phyloP scores from a whole-genome alignment of 1,284 basidiomycete species.

The Athelia sp. region DNA sequence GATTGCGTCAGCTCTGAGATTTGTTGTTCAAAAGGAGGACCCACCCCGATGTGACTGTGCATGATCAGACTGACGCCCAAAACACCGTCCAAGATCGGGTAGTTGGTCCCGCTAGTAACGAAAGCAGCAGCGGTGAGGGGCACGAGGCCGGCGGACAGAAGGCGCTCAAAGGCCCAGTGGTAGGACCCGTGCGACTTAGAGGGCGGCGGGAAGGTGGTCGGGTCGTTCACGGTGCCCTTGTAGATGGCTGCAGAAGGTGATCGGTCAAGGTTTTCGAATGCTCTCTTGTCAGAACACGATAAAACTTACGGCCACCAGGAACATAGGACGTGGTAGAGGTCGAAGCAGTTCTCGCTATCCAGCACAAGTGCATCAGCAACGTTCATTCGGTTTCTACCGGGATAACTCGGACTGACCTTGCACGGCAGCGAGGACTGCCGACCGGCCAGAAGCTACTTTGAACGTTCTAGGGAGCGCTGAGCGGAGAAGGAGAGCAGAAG shows the following conservation, averaged over 20 bases:
- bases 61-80: conserved; percentile 85
- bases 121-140: conserved; percentile 85
- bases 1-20: background rate
- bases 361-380: background rate
- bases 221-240: conserved; percentile 95
- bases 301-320: conserved; percentile 64
- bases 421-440: conserved; percentile 29
- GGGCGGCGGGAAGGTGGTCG: conserved; percentile 82
- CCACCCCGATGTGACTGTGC: conserved; percentile 91
- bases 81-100: conserved; percentile 86
- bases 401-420: conserved; percentile 21
- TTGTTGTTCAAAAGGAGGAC: conserved; percentile 18
- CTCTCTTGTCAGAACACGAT: too few relatives aligned
- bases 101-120: conserved; percentile 61
- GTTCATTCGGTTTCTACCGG: background rate
- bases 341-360: conserved; percentile 31
- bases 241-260: conserved; percentile 65
- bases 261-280: conserved; percentile 1
- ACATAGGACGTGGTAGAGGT: conserved; percentile 37
- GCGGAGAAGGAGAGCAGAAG: conserved; percentile 43
- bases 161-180: conserved; percentile 97
- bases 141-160: conserved; percentile 83
- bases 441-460: conserved; percentile 27
- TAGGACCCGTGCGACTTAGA: conserved; percentile 86
- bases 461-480: conserved; percentile 43